Evolutionary conservation across 2,329 filamentous ascomycete species (phyloP).

Genomic region (Neoscytalidium dimidiatum): DNA sequence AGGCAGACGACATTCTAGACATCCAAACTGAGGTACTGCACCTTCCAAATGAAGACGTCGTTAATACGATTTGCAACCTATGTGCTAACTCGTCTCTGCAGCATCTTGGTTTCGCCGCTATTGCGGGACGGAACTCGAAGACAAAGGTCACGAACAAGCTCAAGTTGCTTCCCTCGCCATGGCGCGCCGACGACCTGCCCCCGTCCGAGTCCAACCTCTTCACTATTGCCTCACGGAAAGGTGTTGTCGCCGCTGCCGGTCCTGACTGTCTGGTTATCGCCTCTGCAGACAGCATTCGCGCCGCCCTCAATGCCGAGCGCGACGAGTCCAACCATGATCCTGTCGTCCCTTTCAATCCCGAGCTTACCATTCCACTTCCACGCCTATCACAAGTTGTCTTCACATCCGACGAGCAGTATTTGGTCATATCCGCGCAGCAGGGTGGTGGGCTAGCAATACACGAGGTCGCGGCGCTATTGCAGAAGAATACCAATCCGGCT

Average conservation of each 20-base stretch:
- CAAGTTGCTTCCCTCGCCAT: conserved; percentile 73
- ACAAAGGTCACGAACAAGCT: conserved; percentile 67
- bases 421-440: conserved; percentile 79
- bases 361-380: conserved; percentile 71
- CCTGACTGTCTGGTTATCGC: conserved; percentile 92
- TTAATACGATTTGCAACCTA: not conserved
- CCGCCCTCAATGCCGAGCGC: conserved; percentile 83
- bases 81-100: conserved; percentile 15
- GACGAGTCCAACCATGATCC: conserved; percentile 56
- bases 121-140: not conserved
- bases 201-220: conserved; percentile 79
- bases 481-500: conserved; percentile 66
- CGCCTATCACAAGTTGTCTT: conserved; percentile 88
- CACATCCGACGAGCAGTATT: conserved; percentile 81
- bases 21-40: conserved; percentile 75
- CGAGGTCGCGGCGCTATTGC: conserved; percentile 67
- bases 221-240: conserved; percentile 76
- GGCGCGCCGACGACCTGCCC: conserved; percentile 70
- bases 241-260: conserved; percentile 79
- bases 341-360: conserved; percentile 73
- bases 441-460: conserved; percentile 85
- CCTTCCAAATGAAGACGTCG: not conserved
- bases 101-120: conserved; percentile 73
- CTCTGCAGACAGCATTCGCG: conserved; percentile 80
- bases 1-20: conserved; percentile 70